These are phyloP conservation scores for Lasiosphaeria ovina DNA, from an alignment of 495 filamentous ascomycete species.

Conservation along the genomic window DNA sequence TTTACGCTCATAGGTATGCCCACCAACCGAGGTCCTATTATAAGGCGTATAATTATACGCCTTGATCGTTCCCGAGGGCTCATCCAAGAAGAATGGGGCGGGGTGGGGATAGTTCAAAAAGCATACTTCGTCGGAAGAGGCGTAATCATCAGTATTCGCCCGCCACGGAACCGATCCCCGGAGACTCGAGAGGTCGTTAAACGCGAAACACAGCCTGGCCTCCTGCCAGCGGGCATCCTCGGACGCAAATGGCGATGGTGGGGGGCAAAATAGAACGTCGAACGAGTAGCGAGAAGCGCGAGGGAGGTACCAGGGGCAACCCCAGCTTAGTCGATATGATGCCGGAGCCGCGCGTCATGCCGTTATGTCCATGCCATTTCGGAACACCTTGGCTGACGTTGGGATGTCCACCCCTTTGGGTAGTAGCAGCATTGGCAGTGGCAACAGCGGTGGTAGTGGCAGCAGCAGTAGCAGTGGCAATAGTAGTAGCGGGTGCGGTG, in stretches of 20 bases:
- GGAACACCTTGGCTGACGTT: constrained; percentile 6
- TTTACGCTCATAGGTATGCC: constrained; percentile 6
- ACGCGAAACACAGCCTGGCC: constrained; percentile 7
- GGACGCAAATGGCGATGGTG: constrained; percentile 10
- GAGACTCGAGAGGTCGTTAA: constrained; percentile 8
- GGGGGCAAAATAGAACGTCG: constrained; percentile 14
- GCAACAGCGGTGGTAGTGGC: not conserved
- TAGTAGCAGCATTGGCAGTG: not conserved
- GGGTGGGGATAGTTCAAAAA: constrained; percentile 10
- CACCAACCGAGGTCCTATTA: constrained; percentile 7
- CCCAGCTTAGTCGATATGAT: constrained; percentile 6
- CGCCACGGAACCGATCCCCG: constrained; percentile 11
- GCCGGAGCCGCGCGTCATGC: constrained; percentile 10
- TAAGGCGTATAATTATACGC: constrained; percentile 12
- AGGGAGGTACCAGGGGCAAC: constrained; percentile 7
- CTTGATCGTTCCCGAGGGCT: constrained; percentile 12
- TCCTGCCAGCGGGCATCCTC: constrained; percentile 11
- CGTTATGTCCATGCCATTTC: constrained; percentile 11
- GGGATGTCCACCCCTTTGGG: constrained; percentile 2
- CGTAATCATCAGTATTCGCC: constrained; percentile 6
- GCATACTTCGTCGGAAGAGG: not conserved
- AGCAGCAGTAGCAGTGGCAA: not conserved
- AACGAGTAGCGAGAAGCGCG: constrained; percentile 7
- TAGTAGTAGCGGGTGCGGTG: not conserved
- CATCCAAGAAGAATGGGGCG: constrained; percentile 12